Evolutionary conservation across 345 rosid species (phyloP).

Genomic region (Combretum micranthum): DNA sequence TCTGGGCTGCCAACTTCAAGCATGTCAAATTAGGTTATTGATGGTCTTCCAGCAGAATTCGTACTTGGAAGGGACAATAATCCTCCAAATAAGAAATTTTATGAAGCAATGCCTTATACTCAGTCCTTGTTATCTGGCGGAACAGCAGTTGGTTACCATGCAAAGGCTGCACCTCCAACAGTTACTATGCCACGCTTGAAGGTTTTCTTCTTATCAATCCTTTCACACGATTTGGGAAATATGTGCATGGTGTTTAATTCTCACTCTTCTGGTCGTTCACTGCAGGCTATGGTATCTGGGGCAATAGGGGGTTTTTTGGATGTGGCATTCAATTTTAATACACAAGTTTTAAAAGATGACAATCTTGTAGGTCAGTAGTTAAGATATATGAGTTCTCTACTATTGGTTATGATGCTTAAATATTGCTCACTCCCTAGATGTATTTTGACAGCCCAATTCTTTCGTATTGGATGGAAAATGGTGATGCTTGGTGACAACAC

Average conservation of each 20-base stretch:
- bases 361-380: conserved; percentile 62
- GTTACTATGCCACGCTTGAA: conserved; percentile 96
- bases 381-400: too few relatives aligned
- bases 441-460: conserved; percentile 52
- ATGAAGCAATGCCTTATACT: conserved; percentile 75
- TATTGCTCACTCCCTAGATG: conserved; percentile 2
- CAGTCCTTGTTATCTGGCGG: conserved; percentile 62
- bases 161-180: conserved; percentile 96
- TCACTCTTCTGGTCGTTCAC: conserved; percentile 1
- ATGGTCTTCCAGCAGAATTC: conserved; percentile 95
- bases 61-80: conserved; percentile 64
- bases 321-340: conserved; percentile 87
- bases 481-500: conserved; percentile 95
- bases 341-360: conserved; percentile 83
- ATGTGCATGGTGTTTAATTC: neutral
- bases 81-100: conserved; percentile 45
- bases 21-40: conserved; percentile 67
- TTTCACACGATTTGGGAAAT: neutral
- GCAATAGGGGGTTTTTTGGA: conserved; percentile 93
- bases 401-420: neutral
- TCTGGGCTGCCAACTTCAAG: conserved; percentile 14
- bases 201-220: conserved; percentile 27
- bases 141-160: conserved; percentile 73
- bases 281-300: conserved; percentile 93
- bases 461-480: conserved; percentile 78